phyloP scores from a whole-genome alignment of 495 filamentous ascomycete species.

The Podospora pseudopauciseta region DNA sequence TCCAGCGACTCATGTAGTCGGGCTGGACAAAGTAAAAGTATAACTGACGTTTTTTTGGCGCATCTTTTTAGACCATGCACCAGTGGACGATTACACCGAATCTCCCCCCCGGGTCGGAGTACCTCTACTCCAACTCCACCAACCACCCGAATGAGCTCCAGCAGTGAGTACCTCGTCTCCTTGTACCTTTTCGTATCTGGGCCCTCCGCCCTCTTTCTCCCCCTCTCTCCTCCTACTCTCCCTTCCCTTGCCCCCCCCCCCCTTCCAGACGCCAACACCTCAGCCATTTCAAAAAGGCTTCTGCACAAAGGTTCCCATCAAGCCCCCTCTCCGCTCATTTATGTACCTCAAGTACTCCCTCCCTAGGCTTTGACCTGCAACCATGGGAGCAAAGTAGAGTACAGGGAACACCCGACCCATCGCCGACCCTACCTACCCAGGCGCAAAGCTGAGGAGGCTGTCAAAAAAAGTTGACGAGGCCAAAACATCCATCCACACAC shows the following conservation, averaged over 20 bases:
- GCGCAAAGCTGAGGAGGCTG: constrained; percentile 17
- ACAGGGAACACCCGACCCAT: constrained; percentile 22
- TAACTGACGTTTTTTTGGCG: constrained; percentile 25
- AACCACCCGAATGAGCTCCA: constrained; percentile 48
- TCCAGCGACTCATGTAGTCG: constrained; percentile 8
- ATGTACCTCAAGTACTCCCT: constrained; percentile 38
- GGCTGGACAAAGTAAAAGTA: neutral
- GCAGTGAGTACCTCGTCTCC: constrained; percentile 45
- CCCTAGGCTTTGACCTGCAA: constrained; percentile 28
- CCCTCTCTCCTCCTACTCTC: neutral
- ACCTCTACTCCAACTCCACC: constrained; percentile 48
- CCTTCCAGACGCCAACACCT: constrained; percentile 9
- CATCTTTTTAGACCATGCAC: constrained; percentile 45
- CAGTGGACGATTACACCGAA: constrained; percentile 52
- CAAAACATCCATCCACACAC: constrained; percentile 15
- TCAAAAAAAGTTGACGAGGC: constrained; percentile 16
- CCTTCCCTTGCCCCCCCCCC: neutral
- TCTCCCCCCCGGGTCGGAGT: constrained; percentile 46
- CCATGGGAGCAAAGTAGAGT: constrained; percentile 28
- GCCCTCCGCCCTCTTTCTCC: constrained; percentile 11
- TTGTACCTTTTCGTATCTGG: constrained; percentile 43
- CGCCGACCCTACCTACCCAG: constrained; percentile 14
- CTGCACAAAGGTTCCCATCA: constrained; percentile 21
- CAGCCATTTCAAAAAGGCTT: constrained; percentile 20
- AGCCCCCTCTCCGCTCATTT: constrained; percentile 25